Evolutionary conservation across 2,329 filamentous ascomycete species (phyloP).

Genomic region (Hysterium pulicare): DNA sequence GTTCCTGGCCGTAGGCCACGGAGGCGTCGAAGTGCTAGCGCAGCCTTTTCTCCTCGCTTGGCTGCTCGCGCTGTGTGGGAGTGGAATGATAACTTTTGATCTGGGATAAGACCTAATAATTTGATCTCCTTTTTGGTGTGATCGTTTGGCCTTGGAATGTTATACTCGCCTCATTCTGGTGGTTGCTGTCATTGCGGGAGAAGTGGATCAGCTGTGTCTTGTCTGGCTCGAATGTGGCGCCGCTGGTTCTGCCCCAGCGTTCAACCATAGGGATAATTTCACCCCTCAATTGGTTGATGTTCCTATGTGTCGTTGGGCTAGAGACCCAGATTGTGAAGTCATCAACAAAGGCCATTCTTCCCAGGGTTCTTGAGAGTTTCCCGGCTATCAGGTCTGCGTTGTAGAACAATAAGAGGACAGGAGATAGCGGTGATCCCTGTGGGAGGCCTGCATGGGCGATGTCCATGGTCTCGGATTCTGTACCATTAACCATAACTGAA

Average conservation of each 20-base stretch:
- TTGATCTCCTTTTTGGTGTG: slow-evolving; percentile 11
- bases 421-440: slow-evolving; percentile 13
- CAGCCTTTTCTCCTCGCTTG: slow-evolving; percentile 8
- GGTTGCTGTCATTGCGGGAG: slow-evolving; percentile 16
- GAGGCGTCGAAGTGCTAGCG: slow-evolving; percentile 1
- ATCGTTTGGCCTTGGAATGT: slow-evolving; percentile 11
- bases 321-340: slow-evolving; percentile 24
- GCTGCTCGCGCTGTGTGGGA: slow-evolving; percentile 11
- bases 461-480: slow-evolving; percentile 5
- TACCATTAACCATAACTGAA: slow-evolving; percentile 12
- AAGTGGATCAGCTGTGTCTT: slow-evolving; percentile 37
- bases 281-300: slow-evolving; percentile 13
- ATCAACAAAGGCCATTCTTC: slow-evolving; percentile 23
- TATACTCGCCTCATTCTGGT: slow-evolving; percentile 7
- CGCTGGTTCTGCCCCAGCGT: slow-evolving; percentile 27
- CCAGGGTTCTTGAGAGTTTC: slow-evolving; percentile 9
- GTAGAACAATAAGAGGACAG: slow-evolving; percentile 19
- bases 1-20: neutral
- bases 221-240: slow-evolving; percentile 30
- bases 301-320: slow-evolving; percentile 11
- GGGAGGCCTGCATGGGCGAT: slow-evolving; percentile 13
- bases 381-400: slow-evolving; percentile 20
- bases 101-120: slow-evolving; percentile 12
- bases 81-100: slow-evolving; percentile 15
- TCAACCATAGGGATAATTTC: slow-evolving; percentile 13